A percentile compares a stretch with the other conserved stretches of the same genome.
Conservation (phyloP, 225 moss, liverwort and hornwort species). For the Antitrichia curtipendula region DNA sequence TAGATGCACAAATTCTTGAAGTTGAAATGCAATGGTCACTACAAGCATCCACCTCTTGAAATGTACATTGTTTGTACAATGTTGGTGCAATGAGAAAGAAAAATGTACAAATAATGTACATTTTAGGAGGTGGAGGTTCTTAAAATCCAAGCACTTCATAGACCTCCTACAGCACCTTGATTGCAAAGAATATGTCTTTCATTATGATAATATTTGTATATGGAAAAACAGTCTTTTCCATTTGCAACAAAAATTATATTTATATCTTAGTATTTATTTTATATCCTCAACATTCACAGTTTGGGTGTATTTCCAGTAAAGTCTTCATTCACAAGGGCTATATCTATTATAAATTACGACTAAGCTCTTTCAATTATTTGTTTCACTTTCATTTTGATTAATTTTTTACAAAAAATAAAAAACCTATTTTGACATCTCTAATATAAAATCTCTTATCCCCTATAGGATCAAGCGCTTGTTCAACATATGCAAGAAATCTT, state of each 20-base stretch:
- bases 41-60: neutral
- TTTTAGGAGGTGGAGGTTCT: neutral
- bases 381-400: neutral
- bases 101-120: neutral
- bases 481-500: no score
- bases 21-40: neutral
- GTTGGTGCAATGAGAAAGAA: neutral
- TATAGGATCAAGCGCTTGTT: no score
- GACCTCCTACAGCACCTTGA: neutral
- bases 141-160: accelerated
- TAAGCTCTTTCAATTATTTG: neutral
- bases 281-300: neutral
- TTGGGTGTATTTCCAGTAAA: neutral
- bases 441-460: neutral
- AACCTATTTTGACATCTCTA: neutral
- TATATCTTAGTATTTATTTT: neutral
- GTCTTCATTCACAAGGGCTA: neutral
- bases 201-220: neutral
- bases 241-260: neutral
- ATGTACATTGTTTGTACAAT: neutral
- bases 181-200: neutral
- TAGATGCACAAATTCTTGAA: neutral
- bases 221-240: neutral
- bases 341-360: neutral
- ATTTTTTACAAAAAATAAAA: neutral